Conservation (phyloP, 2,329 filamentous ascomycete genomes). For the Balansia obtecta region DNA sequence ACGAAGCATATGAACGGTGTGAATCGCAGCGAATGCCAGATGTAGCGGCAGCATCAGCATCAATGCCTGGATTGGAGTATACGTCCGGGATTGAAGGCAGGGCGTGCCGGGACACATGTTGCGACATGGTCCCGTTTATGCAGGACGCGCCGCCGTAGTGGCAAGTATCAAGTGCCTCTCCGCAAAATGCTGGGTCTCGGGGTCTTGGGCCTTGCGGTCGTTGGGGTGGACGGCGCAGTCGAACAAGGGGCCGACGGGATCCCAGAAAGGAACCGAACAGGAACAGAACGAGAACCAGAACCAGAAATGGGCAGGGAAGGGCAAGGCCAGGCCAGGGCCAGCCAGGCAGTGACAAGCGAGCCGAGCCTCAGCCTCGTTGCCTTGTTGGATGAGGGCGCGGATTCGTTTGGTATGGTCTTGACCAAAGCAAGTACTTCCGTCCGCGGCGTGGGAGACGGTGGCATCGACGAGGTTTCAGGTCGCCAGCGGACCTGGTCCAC, state of each 20-base stretch:
- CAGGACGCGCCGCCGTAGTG: conserved; percentile 10
- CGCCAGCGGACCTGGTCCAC: conserved; percentile 32
- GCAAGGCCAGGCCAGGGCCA: not conserved
- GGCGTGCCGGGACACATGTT: conserved; percentile 35
- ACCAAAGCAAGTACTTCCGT: not conserved
- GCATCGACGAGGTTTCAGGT: conserved; percentile 22
- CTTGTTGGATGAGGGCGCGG: not conserved
- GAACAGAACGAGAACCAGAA: not conserved
- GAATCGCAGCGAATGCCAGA: not conserved
- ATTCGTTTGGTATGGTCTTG: not conserved
- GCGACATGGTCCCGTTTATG: conserved; percentile 34
- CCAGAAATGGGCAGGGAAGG: not conserved
- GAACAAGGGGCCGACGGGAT: not conserved
- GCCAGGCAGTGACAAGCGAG: not conserved
- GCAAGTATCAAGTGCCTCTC: conserved; percentile 5
- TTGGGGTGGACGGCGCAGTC: not conserved
- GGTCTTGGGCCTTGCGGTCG: not conserved
- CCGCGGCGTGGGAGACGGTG: conserved; percentile 3
- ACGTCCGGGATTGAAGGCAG: conserved; percentile 20
- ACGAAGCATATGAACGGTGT: conserved; percentile 8
- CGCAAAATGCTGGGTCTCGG: conserved; percentile 3
- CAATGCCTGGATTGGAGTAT: conserved; percentile 3
- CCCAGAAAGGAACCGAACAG: not conserved
- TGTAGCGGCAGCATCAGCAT: not conserved
- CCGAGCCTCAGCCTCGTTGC: not conserved